These are phyloP conservation scores for Artomyces pyxidatus DNA, from an alignment of 768 basidiomycete species.

Conservation along the genomic window DNA sequence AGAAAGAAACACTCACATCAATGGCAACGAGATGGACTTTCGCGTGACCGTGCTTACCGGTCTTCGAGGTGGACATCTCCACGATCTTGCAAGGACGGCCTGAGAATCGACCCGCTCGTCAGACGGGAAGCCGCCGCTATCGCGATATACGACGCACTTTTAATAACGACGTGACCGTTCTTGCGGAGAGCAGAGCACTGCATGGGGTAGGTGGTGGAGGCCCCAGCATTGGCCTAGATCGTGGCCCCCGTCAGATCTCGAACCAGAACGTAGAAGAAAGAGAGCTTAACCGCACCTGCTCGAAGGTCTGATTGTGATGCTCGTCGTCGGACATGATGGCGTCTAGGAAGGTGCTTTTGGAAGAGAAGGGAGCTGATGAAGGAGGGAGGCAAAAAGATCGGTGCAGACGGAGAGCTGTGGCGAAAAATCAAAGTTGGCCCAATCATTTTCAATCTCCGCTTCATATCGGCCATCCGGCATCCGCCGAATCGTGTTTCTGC, in stretches of 20 bases:
- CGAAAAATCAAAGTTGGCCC: conserved; percentile 24
- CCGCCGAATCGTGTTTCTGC: too few relatives aligned
- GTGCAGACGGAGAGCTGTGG: conserved; percentile 17
- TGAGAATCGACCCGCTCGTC: neutral
- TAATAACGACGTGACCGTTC: conserved; percentile 90
- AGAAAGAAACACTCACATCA: conserved; percentile 57
- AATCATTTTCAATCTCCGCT: conserved; percentile 36
- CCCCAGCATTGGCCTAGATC: conserved; percentile 58
- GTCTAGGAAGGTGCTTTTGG: conserved; percentile 14
- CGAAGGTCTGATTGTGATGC: conserved; percentile 78
- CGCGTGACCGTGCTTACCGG: conserved; percentile 99
- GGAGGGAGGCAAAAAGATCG: conserved; percentile 22
- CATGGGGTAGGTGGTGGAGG: conserved; percentile 76
- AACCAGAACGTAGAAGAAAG: conserved; percentile 8
- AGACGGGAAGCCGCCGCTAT: neutral
- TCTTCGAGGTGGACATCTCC: conserved; percentile 30
- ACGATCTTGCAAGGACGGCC: conserved; percentile 17
- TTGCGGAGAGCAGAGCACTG: conserved; percentile 91
- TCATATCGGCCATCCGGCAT: conserved; percentile 10
- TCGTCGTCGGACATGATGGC: conserved; percentile 84
- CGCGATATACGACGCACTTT: conserved; percentile 24
- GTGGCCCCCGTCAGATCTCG: neutral
- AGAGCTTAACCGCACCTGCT: conserved; percentile 46
- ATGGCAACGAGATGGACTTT: conserved; percentile 97
- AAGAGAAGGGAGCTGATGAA: conserved; percentile 19